Evolutionary conservation across 257 asterid species (phyloP).

Genomic region (Penstemon newberryi): DNA sequence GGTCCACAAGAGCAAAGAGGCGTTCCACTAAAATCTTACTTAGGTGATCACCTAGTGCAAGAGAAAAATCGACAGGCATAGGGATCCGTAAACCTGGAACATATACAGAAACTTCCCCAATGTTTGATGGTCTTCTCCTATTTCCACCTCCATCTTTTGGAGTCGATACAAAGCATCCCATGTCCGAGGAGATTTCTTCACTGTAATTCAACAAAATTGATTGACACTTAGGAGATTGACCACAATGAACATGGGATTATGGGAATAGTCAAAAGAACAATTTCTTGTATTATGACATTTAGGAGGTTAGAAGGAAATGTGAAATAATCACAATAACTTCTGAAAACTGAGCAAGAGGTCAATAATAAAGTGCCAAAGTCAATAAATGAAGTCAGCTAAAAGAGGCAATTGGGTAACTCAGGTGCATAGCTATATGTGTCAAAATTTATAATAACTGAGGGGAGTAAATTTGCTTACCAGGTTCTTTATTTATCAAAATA

Average conservation of each 20-base stretch:
- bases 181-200: no score
- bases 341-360: slow-evolving; percentile 25
- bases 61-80: slow-evolving; percentile 33
- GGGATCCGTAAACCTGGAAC: no score
- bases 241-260: no score
- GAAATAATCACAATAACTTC: slow-evolving; percentile 32
- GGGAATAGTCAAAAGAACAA: no score
- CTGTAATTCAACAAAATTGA: no score
- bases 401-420: slow-evolving; percentile 44
- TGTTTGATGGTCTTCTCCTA: no score
- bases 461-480: slow-evolving; percentile 33
- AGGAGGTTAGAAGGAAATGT: no score
- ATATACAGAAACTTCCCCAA: no score
- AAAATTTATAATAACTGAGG: slow-evolving; percentile 11
- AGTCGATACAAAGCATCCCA: no score
- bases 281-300: no score
- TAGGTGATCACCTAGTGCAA: slow-evolving; percentile 52
- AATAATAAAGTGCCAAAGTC: slow-evolving; percentile 36
- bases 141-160: no score
- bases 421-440: slow-evolving; percentile 33
- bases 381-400: slow-evolving; percentile 45
- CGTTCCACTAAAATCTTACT: slow-evolving; percentile 69
- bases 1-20: slow-evolving; percentile 79
- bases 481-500: slow-evolving; percentile 35
- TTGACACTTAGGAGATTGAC: no score